phyloP scores from a whole-genome alignment of 306 rosid genomes.

The Inga leiocalycina region DNA sequence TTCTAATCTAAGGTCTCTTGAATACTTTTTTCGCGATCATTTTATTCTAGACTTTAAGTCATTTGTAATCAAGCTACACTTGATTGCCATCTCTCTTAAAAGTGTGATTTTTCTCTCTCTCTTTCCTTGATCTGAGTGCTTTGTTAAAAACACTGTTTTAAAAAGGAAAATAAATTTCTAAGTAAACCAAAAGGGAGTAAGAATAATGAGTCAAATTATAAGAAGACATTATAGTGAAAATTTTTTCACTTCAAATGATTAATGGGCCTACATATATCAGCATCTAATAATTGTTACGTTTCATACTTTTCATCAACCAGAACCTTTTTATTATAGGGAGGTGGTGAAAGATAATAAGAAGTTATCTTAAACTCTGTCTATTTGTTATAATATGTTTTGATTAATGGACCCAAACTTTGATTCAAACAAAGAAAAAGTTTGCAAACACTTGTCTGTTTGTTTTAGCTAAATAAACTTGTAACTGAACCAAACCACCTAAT shows the following conservation, averaged over 20 bases:
- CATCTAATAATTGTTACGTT: slow-evolving; percentile 2
- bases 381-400: no score
- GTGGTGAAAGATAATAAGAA: no score
- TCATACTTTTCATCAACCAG: background rate
- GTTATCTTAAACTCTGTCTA: no score
- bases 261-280: slow-evolving; percentile 37
- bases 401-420: no score
- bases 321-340: no score
- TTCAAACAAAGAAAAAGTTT: no score
- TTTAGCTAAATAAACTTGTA: no score
- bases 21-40: background rate
- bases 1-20: background rate
- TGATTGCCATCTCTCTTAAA: background rate
- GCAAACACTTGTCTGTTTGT: no score
- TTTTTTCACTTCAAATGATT: slow-evolving; percentile 49
- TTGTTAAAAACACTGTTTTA: background rate
- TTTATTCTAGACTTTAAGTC: no score
- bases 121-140: background rate
- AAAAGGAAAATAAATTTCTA: background rate
- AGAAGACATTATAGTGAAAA: background rate
- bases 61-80: background rate
- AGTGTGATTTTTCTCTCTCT: background rate
- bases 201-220: background rate
- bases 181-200: background rate
- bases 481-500: no score